phyloP scores from a whole-genome alignment of 495 filamentous ascomycete genomes.

The Neurospora sp. region DNA sequence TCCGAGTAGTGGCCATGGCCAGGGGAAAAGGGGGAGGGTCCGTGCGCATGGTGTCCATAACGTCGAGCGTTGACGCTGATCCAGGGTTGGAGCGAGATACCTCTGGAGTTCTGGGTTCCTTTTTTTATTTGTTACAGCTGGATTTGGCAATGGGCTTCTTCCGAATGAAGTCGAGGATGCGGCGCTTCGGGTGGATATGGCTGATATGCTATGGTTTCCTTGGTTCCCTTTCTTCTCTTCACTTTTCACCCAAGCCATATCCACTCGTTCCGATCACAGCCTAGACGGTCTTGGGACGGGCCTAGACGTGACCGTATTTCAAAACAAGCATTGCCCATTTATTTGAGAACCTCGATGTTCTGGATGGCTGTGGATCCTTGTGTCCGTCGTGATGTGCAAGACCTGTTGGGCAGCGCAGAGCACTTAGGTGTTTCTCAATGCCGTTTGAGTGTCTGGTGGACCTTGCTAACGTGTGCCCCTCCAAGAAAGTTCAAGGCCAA shows the following conservation, averaged over 20 bases:
- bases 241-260: neutral
- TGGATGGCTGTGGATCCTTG: neutral
- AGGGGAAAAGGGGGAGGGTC: neutral
- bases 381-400: neutral
- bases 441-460: neutral
- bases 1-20: neutral
- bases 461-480: neutral
- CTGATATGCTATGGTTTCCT: neutral
- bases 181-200: neutral
- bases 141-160: neutral
- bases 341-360: neutral
- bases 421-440: neutral
- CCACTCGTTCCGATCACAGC: neutral
- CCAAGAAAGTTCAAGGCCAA: neutral
- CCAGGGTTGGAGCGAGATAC: neutral
- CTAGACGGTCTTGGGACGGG: neutral
- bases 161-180: neutral
- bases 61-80: neutral
- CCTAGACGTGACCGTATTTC: neutral
- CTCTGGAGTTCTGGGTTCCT: neutral
- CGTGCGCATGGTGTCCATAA: neutral
- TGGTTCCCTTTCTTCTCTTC: neutral
- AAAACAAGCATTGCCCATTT: neutral
- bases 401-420: neutral
- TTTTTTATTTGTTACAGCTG: neutral